Base-by-base conservation (phyloP, 495 filamentous ascomycete genomes). In the Aspergillus ellipticus region DNA sequence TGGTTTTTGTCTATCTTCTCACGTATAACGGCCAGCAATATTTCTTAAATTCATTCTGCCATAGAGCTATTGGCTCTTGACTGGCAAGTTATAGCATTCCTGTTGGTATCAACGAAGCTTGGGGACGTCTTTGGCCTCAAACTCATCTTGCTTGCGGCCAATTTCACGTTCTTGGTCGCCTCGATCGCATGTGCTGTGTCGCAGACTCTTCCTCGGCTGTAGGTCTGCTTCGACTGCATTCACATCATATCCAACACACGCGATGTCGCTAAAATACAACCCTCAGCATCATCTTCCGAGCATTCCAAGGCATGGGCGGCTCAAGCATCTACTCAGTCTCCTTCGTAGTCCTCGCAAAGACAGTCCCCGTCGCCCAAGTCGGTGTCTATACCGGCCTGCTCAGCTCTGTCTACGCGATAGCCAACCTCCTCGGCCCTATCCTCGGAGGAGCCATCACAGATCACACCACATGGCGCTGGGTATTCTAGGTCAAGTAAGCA, bases 61-160 rank as follows among this genome's bases (percentile, higher is more conserved):
- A n/a, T n/a, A n/a, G n/a, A n/a, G n/a, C n/a, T n/a, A n/a, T n/a
- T n/a, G n/a, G n/a, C n/a, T n/a, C n/a, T n/a, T n/a, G n/a, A n/a
- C n/a, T n/a, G n/a, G n/a, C n/a, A n/a, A n/a, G 26, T 19, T n/a
- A 16, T 28, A 61, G 59, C 43, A 24, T 56, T 48, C 26, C 31
- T 63, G 3, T 73, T 81, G 1, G 66, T 84, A 26, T 76, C 75
- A 26, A 71, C 79, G 4, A 76, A 77, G 26, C 53, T 82, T 8
- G 79, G 76, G 43, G 82, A 85, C 56, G 65, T 83, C 13, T 57
- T 82, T 21, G 81, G 82, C 33, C 76, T 78, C 2, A 72, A 75
- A 46, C 58, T 67, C 48, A 76, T 77, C 6, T 77, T 82, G 55
- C 39, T 78, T 2, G 53, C 65, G 4, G 76, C 76, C 20, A 76